Percentiles rank a stretch among this genome's conserved stretches.
Evolutionary conservation across 176 grass and related monocot genomes (phyloP).

Genomic region (Triticum aestivum): DNA sequence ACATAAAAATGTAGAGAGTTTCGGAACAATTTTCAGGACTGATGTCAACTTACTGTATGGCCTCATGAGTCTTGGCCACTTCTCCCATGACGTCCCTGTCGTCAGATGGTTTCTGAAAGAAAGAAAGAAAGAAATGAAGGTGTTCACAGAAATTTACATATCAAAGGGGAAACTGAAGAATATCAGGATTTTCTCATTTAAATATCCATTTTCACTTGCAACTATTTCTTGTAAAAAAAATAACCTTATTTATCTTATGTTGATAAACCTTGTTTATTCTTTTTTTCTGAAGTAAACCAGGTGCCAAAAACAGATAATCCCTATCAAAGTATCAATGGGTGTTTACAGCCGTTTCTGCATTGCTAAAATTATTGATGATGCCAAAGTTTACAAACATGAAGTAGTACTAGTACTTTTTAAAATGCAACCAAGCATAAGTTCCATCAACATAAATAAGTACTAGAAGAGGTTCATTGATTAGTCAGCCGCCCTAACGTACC

Average conservation of each 20-base stretch:
- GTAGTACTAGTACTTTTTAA: not conserved
- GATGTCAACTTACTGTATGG: conserved; percentile 71
- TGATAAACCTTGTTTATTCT: not conserved
- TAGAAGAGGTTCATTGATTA: not conserved
- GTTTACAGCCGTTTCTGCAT: conserved; percentile 6
- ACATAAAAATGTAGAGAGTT: not conserved
- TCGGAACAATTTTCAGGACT: conserved; percentile 16
- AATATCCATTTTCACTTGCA: not conserved
- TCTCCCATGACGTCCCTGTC: conserved; percentile 69
- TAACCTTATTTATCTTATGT: not conserved
- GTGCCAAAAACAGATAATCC: not conserved
- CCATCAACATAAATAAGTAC: not conserved
- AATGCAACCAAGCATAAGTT: not conserved
- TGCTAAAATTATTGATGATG: not conserved
- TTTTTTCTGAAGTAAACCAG: not conserved
- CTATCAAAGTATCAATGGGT: not conserved
- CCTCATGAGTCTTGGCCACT: conserved; percentile 68
- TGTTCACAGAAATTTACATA: not conserved
- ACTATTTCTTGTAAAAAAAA: not conserved
- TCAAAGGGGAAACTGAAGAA: not conserved
- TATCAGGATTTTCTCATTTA: not conserved
- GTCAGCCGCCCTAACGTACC: not conserved
- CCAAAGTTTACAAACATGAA: not conserved
- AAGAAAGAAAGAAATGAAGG: not conserved
- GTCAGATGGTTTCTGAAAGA: conserved; percentile 69